A percentile compares a stretch with the other conserved stretches of the same genome.
phyloP scores from a whole-genome alignment of 768 basidiomycete species.

The Fomitopsis serialis region DNA sequence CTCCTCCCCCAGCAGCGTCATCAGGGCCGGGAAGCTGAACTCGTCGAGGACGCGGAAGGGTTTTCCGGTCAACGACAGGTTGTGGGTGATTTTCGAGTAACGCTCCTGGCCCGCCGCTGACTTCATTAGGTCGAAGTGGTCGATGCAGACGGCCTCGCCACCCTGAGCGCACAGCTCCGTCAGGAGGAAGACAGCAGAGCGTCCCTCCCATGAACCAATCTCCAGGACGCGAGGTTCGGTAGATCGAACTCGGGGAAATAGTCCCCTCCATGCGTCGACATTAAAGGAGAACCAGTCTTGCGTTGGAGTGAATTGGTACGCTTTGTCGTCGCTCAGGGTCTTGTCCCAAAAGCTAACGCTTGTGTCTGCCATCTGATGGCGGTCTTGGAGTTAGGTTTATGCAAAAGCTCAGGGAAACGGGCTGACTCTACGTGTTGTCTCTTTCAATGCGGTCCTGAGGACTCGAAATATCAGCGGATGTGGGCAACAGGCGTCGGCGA shows the following conservation, averaged over 20 bases:
- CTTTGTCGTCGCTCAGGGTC: too few species aligned
- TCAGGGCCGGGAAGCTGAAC: slow-evolving; percentile 50
- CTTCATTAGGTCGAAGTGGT: slow-evolving; percentile 51
- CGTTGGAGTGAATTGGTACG: slow-evolving; percentile 37
- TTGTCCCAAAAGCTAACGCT: too few species aligned
- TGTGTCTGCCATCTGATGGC: too few species aligned
- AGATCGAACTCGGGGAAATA: slow-evolving; percentile 34
- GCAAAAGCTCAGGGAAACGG: too few species aligned
- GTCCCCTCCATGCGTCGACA: slow-evolving; percentile 34
- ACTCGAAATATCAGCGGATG: too few species aligned
- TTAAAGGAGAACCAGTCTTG: slow-evolving; percentile 57
- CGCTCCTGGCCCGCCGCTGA: slow-evolving; percentile 45
- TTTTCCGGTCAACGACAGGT: slow-evolving; percentile 40
- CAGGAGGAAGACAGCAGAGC: slow-evolving; percentile 52
- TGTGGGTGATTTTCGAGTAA: slow-evolving; percentile 37
- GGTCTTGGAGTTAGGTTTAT: too few species aligned
- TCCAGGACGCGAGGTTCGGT: slow-evolving; percentile 44
- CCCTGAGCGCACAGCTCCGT: slow-evolving; percentile 37
- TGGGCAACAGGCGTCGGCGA: too few species aligned
- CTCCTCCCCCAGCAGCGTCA: slow-evolving; percentile 43
- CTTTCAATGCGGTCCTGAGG: too few species aligned
- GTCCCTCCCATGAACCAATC: slow-evolving; percentile 62
- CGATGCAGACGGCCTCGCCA: slow-evolving; percentile 49
- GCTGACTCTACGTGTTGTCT: too few species aligned
- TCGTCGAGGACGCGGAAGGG: slow-evolving; percentile 40